Evolutionary conservation across 148 eudicot genomes (phyloP).

Genomic region (Salicornia ramosissima): DNA sequence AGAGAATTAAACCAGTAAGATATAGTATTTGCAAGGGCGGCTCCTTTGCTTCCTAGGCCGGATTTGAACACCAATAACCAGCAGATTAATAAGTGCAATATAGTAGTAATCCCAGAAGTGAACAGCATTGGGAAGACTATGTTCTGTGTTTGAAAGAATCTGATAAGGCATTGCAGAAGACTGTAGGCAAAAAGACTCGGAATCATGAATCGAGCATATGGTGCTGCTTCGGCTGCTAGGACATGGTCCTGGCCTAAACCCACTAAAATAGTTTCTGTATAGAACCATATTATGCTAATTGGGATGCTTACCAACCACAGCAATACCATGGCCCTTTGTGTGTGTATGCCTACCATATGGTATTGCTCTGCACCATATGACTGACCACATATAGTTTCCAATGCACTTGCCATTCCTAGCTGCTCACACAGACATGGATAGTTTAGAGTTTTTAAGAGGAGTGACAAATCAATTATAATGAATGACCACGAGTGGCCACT

Average conservation of each 20-base stretch:
- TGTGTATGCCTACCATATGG: constrained; percentile 57
- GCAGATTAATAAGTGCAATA: constrained; percentile 42
- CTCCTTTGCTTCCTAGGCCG: constrained; percentile 53
- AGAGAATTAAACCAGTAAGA: constrained; percentile 55
- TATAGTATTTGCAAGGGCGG: constrained; percentile 55
- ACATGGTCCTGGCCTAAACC: constrained; percentile 47
- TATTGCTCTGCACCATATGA: constrained; percentile 65
- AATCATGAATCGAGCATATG: constrained; percentile 45
- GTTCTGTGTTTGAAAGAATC: constrained; percentile 58
- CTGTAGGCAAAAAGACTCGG: constrained; percentile 55
- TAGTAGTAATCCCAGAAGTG: constrained; percentile 44
- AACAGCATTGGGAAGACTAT: constrained; percentile 62
- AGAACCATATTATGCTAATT: constrained; percentile 51
- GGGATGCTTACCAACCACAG: constrained; percentile 45
- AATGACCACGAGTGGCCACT: background rate
- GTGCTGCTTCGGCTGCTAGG: constrained; percentile 49
- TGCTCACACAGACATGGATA: constrained; percentile 11
- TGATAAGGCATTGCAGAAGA: constrained; percentile 52
- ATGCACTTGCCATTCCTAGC: constrained; percentile 67
- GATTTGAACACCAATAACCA: constrained; percentile 55
- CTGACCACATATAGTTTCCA: constrained; percentile 67
- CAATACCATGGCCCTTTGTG: constrained; percentile 52
- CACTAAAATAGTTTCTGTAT: constrained; percentile 42
- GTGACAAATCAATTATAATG: background rate
- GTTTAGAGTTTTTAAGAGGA: background rate